phyloP scores from a whole-genome alignment of 768 basidiomycete species.

The Pleurotus djamor region DNA sequence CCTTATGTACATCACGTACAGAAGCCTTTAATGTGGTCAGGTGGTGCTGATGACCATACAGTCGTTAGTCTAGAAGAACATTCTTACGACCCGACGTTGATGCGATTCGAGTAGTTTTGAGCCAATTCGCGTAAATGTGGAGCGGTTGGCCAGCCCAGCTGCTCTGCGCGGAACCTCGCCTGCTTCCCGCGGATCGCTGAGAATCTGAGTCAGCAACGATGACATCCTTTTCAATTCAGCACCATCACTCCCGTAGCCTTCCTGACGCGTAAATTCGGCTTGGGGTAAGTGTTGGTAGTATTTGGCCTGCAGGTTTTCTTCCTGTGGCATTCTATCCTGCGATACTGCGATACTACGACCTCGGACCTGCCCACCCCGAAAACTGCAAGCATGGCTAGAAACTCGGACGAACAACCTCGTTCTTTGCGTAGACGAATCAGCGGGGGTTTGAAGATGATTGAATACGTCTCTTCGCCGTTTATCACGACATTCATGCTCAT shows the following conservation, averaged over 20 bases:
- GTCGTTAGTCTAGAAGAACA: not conserved
- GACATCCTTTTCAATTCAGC: too few species aligned
- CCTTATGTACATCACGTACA: not conserved
- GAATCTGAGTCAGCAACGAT: too few species aligned
- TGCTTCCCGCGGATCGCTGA: too few species aligned
- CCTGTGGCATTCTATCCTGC: too few species aligned
- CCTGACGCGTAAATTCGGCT: too few species aligned
- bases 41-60: not conserved
- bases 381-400: not conserved
- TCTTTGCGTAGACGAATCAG: not conserved
- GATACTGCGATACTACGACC: too few species aligned
- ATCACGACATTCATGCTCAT: slow-evolving; percentile 74
- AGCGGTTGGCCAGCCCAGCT: not conserved
- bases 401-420: not conserved
- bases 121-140: not conserved
- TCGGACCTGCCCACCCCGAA: not conserved
- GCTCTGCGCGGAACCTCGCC: too few species aligned
- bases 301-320: too few species aligned
- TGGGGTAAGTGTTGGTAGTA: too few species aligned
- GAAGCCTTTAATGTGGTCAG: not conserved
- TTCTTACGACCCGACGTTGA: not conserved
- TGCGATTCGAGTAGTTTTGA: not conserved
- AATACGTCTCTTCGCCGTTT: slow-evolving; percentile 75
- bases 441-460: slow-evolving; percentile 44
- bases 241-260: too few species aligned